Evolutionary conservation across 495 filamentous ascomycete species (phyloP).

Genomic region (Penicillium cinerascens): DNA sequence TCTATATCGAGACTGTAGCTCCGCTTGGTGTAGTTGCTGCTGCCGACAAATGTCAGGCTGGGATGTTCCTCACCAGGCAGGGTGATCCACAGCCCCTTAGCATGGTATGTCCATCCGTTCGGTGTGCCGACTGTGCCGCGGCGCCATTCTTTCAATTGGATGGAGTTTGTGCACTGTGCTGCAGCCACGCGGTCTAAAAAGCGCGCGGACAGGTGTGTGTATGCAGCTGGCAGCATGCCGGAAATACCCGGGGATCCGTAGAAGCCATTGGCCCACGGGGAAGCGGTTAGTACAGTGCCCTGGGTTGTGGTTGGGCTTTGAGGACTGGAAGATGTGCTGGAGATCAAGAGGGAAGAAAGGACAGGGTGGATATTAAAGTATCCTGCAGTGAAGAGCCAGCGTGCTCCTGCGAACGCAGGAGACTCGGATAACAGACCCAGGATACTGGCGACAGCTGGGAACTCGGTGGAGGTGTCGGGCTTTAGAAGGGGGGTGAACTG

Average conservation of each 20-base stretch:
- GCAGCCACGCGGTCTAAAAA: slow-evolving; percentile 71
- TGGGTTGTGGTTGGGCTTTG: slow-evolving; percentile 39
- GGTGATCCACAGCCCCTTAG: slow-evolving; percentile 93
- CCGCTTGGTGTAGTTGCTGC: slow-evolving; percentile 92
- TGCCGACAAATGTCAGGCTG: slow-evolving; percentile 79
- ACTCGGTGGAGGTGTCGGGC: slow-evolving; percentile 81
- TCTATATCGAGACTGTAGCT: slow-evolving; percentile 92
- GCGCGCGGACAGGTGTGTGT: slow-evolving; percentile 77
- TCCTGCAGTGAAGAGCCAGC: slow-evolving; percentile 94
- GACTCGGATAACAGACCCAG: slow-evolving; percentile 58
- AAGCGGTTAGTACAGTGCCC: slow-evolving; percentile 89
- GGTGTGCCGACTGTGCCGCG: slow-evolving; percentile 74
- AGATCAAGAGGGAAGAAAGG: slow-evolving; percentile 72
- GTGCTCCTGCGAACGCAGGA: slow-evolving; percentile 59
- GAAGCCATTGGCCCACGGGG: slow-evolving; percentile 92
- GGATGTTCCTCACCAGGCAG: slow-evolving; percentile 58
- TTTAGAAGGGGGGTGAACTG: slow-evolving; percentile 81
- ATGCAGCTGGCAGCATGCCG: slow-evolving; percentile 85
- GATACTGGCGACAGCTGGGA: slow-evolving; percentile 71
- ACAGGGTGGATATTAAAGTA: slow-evolving; percentile 95
- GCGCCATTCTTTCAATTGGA: slow-evolving; percentile 86
- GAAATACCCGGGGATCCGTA: slow-evolving; percentile 84
- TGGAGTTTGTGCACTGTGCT: slow-evolving; percentile 54
- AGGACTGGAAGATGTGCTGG: slow-evolving; percentile 44
- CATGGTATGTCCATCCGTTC: slow-evolving; percentile 95